Conservation (phyloP, 352 stramenopile genomes). For the Phytopythium sindhum region DNA sequence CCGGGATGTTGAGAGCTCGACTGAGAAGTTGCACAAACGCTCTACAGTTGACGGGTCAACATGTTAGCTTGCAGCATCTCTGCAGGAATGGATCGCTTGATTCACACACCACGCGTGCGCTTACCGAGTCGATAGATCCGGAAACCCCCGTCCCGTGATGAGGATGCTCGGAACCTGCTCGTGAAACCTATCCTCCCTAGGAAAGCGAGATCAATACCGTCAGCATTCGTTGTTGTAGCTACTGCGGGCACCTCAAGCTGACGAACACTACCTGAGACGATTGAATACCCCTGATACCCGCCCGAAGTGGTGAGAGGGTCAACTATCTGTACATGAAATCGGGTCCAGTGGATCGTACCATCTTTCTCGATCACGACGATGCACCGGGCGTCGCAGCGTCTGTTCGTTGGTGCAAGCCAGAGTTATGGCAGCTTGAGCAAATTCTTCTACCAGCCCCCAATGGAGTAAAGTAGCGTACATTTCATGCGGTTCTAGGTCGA, state of each 20-base stretch:
- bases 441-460: neutral
- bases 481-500: conserved; percentile 45
- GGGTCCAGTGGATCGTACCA: conserved; percentile 35
- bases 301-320: conserved; percentile 32
- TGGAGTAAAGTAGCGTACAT: conserved; percentile 24
- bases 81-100: neutral
- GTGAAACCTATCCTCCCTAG: conserved; percentile 85
- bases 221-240: conserved; percentile 1
- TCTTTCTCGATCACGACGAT: conserved; percentile 97
- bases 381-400: conserved; percentile 66
- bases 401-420: conserved; percentile 12
- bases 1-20: conserved; percentile 71
- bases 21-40: conserved; percentile 85
- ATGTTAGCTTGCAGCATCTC: neutral
- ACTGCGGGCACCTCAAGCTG: neutral
- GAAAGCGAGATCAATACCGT: neutral
- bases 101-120: neutral
- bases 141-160: conserved; percentile 92
- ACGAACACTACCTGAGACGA: conserved; percentile 55
- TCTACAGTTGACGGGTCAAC: conserved; percentile 20
- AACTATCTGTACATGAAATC: conserved; percentile 23
- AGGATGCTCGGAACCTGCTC: conserved; percentile 88
- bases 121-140: conserved; percentile 90
- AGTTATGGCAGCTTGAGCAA: neutral
- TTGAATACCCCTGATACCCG: conserved; percentile 92